phyloP scores from a whole-genome alignment of 176 grass and related monocot genomes.

The Calamus simplicifolius region DNA sequence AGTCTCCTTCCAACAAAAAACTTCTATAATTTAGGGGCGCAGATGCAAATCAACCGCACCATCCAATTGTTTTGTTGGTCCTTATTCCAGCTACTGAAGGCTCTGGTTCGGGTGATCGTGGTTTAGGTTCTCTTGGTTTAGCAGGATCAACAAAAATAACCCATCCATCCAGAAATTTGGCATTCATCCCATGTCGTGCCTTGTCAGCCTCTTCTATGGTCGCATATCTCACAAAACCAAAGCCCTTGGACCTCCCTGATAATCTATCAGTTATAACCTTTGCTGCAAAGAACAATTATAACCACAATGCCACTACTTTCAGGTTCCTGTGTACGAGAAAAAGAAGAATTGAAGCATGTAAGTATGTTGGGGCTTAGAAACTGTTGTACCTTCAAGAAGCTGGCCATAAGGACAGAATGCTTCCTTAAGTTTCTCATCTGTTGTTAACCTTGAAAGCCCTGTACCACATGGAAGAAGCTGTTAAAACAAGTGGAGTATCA shows the following conservation, averaged over 20 bases:
- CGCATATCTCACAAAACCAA: slow-evolving; percentile 64
- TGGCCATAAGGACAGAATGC: slow-evolving; percentile 68
- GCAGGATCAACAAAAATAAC: slow-evolving; percentile 94
- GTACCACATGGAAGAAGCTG: slow-evolving; percentile 8
- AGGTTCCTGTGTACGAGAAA: no score
- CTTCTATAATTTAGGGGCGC: not conserved
- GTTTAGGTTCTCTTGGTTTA: slow-evolving; percentile 54
- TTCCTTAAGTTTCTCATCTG: slow-evolving; percentile 61
- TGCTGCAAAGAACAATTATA: slow-evolving; percentile 19
- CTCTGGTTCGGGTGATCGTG: slow-evolving; percentile 12
- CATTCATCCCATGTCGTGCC: slow-evolving; percentile 76
- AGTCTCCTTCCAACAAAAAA: no score
- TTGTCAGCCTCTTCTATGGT: slow-evolving; percentile 69
- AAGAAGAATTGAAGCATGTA: no score
- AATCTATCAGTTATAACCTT: slow-evolving; percentile 66
- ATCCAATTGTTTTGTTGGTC: slow-evolving; percentile 61
- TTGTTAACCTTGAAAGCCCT: slow-evolving; percentile 90
- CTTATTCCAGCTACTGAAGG: slow-evolving; percentile 37
- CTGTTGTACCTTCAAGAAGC: slow-evolving; percentile 51
- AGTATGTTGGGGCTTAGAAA: not conserved
- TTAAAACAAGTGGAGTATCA: not conserved
- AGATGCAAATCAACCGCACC: slow-evolving; percentile 43
- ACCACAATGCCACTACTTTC: no score
- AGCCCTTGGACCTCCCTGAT: slow-evolving; percentile 90
- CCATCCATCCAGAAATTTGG: slow-evolving; percentile 88